phyloP scores from a whole-genome alignment of 768 basidiomycete species.

The Lactifluus subvellereus region DNA sequence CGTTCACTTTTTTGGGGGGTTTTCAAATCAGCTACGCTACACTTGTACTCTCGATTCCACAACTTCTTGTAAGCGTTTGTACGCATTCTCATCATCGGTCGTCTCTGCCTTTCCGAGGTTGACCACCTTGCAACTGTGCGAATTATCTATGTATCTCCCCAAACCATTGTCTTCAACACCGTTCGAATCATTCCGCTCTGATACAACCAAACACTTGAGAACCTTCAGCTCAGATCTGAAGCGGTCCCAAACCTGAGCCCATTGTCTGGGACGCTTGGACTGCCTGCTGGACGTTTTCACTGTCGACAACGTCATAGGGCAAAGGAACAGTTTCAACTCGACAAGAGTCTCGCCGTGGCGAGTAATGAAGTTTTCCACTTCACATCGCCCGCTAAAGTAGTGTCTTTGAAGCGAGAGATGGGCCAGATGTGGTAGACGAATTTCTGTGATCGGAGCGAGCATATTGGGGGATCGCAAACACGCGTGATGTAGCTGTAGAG shows the following conservation, averaged over 20 bases:
- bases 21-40: neutral
- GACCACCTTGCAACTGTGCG: neutral
- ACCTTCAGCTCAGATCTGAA: neutral
- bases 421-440: slow-evolving; percentile 4
- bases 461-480: neutral
- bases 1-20: neutral
- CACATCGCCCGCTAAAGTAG: neutral
- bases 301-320: slow-evolving; percentile 7
- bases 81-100: neutral
- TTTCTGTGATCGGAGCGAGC: neutral
- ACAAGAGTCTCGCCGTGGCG: slow-evolving; percentile 9
- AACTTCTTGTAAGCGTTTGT: neutral
- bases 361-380: slow-evolving; percentile 5
- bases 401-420: slow-evolving; percentile 6
- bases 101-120: neutral
- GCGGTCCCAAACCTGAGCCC: slow-evolving; percentile 10
- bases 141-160: slow-evolving; percentile 5
- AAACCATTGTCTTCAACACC: neutral
- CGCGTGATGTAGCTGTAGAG: slow-evolving; percentile 6
- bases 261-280: neutral
- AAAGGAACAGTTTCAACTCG: slow-evolving; percentile 1
- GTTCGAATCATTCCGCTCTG: slow-evolving; percentile 8
- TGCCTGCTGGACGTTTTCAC: neutral
- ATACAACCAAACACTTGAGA: slow-evolving; percentile 4
- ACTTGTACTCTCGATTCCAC: neutral